Percentiles rank a stretch among this genome's conserved stretches.
These are phyloP conservation scores for Malus hybrid DNA, from an alignment of 331 rosid species.

Conservation along the genomic window DNA sequence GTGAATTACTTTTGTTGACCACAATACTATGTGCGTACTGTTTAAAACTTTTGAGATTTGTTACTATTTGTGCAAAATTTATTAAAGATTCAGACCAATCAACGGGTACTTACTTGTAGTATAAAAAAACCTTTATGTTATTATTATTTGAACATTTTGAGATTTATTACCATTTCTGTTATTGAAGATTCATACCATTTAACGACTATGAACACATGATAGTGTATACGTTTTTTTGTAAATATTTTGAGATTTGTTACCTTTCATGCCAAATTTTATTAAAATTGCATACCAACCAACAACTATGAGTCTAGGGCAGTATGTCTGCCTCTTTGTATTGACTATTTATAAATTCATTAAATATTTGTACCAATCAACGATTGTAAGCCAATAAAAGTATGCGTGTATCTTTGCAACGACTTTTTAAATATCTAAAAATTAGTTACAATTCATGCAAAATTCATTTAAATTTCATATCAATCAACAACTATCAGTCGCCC, in stretches of 20 bases:
- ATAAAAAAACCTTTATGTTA: background rate
- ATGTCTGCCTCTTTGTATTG: accelerated
- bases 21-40: background rate
- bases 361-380: background rate
- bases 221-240: accelerated
- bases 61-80: background rate
- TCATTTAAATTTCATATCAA: too few relatives aligned
- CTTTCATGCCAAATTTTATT: too few relatives aligned
- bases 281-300: too few relatives aligned
- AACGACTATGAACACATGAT: too few relatives aligned
- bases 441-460: accelerated
- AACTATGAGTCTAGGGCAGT: background rate
- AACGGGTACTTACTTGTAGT: background rate
- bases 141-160: too few relatives aligned
- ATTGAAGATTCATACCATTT: too few relatives aligned
- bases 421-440: too few relatives aligned
- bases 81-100: background rate
- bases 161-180: background rate
- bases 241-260: too few relatives aligned
- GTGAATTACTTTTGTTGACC: background rate
- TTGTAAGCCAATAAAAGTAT: too few relatives aligned
- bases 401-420: background rate
- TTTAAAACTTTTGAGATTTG: background rate
- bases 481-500: background rate
- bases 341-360: too few relatives aligned